phyloP scores from a whole-genome alignment of 1,284 basidiomycete genomes.

The Leccinum griseonigrum region DNA sequence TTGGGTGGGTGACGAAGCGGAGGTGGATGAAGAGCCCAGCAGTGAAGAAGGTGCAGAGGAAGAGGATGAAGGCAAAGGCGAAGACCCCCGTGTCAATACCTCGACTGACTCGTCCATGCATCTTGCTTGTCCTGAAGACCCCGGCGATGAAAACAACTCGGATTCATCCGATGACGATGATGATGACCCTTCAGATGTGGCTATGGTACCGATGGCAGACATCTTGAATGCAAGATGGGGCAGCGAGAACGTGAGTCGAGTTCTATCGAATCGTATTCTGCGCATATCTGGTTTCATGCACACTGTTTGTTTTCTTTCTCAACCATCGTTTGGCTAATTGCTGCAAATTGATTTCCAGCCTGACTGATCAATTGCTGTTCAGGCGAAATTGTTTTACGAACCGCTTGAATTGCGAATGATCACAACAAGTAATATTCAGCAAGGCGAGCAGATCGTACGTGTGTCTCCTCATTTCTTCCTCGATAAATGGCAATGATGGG shows the following conservation, averaged over 20 bases:
- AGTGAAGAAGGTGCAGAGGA: constrained; percentile 30
- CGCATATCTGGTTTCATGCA: not conserved
- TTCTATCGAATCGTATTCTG: not conserved
- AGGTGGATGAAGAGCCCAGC: constrained; percentile 19
- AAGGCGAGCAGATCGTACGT: constrained; percentile 87
- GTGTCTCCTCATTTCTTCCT: not conserved
- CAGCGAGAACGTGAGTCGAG: constrained; percentile 73
- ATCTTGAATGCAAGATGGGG: constrained; percentile 88
- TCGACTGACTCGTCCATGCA: constrained; percentile 48
- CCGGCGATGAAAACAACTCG: constrained; percentile 36
- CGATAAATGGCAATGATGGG: not conserved
- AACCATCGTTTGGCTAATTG: not conserved
- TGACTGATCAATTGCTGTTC: not conserved
- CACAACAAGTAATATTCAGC: constrained; percentile 70
- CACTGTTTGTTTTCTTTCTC: not conserved
- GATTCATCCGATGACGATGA: constrained; percentile 63
- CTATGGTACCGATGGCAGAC: constrained; percentile 98
- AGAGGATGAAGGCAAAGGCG: constrained; percentile 27
- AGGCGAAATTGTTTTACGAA: constrained; percentile 89
- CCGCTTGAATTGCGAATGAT: constrained; percentile 75
- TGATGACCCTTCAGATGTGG: constrained; percentile 68
- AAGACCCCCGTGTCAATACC: constrained; percentile 17
- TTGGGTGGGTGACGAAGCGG: constrained; percentile 40
- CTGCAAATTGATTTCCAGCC: not conserved
- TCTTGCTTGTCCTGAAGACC: constrained; percentile 33